Evolutionary conservation across 139 green algal species (phyloP).

Genomic region (Coccomyxa sp.): DNA sequence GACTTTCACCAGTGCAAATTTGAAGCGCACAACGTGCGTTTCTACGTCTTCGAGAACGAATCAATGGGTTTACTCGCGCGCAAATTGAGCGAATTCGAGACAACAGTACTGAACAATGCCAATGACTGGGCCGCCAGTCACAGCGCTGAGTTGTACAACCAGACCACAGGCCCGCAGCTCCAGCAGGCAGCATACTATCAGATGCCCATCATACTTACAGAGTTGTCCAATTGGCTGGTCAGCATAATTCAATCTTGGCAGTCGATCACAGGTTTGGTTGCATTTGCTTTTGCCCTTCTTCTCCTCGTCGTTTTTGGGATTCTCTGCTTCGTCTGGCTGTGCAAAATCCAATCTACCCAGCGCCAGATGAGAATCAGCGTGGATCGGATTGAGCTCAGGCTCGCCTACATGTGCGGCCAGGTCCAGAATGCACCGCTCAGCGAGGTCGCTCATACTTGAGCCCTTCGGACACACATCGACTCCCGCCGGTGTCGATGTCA

Average conservation of each 20-base stretch:
- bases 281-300: slow-evolving; percentile 1
- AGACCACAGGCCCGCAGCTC: background rate
- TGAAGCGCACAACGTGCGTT: background rate
- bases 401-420: background rate
- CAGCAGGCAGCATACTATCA: background rate
- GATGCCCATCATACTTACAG: slow-evolving; percentile 1
- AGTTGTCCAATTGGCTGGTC: background rate
- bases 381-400: background rate
- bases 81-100: slow-evolving; percentile 1
- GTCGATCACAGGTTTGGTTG: background rate
- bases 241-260: slow-evolving; percentile 1
- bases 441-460: background rate
- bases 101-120: slow-evolving; percentile 1
- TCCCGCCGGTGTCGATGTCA: background rate
- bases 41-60: slow-evolving; percentile 1
- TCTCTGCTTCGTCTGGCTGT: background rate
- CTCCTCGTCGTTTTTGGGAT: background rate
- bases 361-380: background rate
- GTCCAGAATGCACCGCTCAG: background rate
- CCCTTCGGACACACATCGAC: background rate
- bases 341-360: slow-evolving; percentile 1
- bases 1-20: slow-evolving; percentile 1
- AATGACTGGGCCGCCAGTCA: background rate
- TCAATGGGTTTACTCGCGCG: background rate
- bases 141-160: background rate